These are phyloP conservation scores for Sparassis latifolia DNA, from an alignment of 1,284 basidiomycete species.

Conservation along the genomic window DNA sequence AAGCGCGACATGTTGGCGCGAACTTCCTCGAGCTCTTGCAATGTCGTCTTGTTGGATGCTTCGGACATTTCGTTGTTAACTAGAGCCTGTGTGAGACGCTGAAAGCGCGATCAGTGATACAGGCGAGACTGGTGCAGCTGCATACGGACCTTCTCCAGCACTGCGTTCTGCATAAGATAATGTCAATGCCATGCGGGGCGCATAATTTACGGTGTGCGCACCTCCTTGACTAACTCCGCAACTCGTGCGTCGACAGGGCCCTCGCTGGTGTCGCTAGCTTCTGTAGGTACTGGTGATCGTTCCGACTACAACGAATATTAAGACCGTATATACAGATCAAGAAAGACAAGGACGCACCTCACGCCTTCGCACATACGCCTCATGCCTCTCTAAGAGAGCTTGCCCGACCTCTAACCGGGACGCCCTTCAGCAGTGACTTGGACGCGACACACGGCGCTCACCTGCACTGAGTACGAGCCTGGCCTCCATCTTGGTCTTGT, in stretches of 20 bases:
- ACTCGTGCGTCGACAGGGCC: constrained; percentile 30
- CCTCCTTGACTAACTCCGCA: constrained; percentile 29
- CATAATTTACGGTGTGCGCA: constrained; percentile 6
- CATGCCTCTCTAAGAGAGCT: constrained; percentile 81
- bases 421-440: background rate
- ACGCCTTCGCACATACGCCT: constrained; percentile 74
- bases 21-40: constrained; percentile 77
- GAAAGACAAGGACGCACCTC: constrained; percentile 35
- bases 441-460: constrained; percentile 27
- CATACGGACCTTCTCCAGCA: constrained; percentile 56
- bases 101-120: background rate
- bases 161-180: constrained; percentile 47
- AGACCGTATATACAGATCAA: background rate
- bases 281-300: constrained; percentile 3
- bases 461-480: constrained; percentile 79
- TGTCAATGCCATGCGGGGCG: background rate
- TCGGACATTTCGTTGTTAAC: constrained; percentile 82
- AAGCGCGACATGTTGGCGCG: constrained; percentile 63
- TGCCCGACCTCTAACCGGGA: constrained; percentile 76
- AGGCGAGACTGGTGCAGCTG: background rate
- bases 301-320: background rate
- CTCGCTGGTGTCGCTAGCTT: constrained; percentile 4
- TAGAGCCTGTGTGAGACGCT: constrained; percentile 78
- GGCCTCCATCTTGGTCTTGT: constrained; percentile 66
- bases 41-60: constrained; percentile 65